Evolutionary conservation across 352 stramenopile species (phyloP), one percentile per base, ranked within the genome.

Genomic region (Phytophthora pistaciae): DNA sequence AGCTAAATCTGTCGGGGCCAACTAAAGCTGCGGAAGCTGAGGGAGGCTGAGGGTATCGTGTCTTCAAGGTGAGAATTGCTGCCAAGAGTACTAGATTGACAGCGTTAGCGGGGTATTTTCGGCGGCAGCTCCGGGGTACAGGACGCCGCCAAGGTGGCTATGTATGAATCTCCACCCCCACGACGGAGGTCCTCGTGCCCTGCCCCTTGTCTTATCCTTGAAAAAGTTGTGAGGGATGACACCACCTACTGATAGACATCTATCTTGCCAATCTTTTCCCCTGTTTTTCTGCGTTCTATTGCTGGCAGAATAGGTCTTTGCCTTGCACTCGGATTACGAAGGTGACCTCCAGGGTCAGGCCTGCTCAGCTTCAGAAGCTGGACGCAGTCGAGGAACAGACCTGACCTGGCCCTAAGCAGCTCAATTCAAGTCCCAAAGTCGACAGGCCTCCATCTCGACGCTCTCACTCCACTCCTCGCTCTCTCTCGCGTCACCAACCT

Each of bases 401-500:
- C 70, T 69, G 66, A 81, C 66, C 70, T 72, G 66, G 71, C 70
- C 70, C 62, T 72, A 76, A 68, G 64, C 56, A 62, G 69, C 66
- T 66, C 62, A 70, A 76, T 68, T 66, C 56, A 62, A 63, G 55
- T 64, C 40, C 3, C 40, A 54, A 77, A 75, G 70, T 76, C 66
- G 23, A 68, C 70, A 71, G 59, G 42, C 63, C 40, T 78, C 70
- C 66, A 78, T 78, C 70, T 73, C 54, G 40, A 53, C 40, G 13
- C 69, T 67, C 65, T 78, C 74, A 78, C 65, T 72, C 70, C 74
- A 78, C 65, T 72, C 70, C 56, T 78, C 74, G 75, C 74, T 75
- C 74, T 76, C 57, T 80, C 56, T 62, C 63, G 48, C 48, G 29
- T 66, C 65, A 72, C 73, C 11, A 76, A 78, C 70, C 70, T 72